A percentile compares a stretch with the other conserved stretches of the same genome.
phyloP scores from a whole-genome alignment of 169 alveolate genomes.

The Plasmodium reichenowi region DNA sequence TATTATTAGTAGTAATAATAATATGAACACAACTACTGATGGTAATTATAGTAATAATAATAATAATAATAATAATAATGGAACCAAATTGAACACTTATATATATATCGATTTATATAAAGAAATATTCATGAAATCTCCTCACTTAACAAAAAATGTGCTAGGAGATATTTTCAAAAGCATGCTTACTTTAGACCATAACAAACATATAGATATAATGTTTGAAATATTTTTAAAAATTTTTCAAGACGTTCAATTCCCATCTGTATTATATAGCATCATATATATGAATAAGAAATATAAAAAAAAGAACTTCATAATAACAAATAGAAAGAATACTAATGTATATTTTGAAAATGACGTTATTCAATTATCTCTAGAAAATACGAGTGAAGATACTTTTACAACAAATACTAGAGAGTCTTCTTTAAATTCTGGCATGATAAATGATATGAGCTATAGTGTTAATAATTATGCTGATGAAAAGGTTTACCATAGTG shows the following conservation, averaged over 20 bases:
- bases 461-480: not conserved
- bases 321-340: constrained; percentile 36
- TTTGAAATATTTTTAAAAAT: constrained; percentile 31
- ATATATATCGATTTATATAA: constrained; percentile 66
- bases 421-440: constrained; percentile 59
- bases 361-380: constrained; percentile 63
- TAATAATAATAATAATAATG: constrained; percentile 7
- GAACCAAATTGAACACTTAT: constrained; percentile 4
- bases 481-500: constrained; percentile 8
- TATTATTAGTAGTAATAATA: not conserved
- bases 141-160: constrained; percentile 62
- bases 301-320: constrained; percentile 43
- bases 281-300: constrained; percentile 31
- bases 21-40: not conserved
- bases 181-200: constrained; percentile 19
- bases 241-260: constrained; percentile 46
- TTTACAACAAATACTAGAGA: constrained; percentile 73
- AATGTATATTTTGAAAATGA: constrained; percentile 66
- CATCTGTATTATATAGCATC: constrained; percentile 62
- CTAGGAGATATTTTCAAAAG: constrained; percentile 43
- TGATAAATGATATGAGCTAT: not conserved
- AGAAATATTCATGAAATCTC: constrained; percentile 55
- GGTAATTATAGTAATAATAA: not conserved
- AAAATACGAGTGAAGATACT: constrained; percentile 74
- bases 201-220: constrained; percentile 43